Base-by-base conservation (phyloP, 805 yeast species). In the Lachancea kluyveri region DNA sequence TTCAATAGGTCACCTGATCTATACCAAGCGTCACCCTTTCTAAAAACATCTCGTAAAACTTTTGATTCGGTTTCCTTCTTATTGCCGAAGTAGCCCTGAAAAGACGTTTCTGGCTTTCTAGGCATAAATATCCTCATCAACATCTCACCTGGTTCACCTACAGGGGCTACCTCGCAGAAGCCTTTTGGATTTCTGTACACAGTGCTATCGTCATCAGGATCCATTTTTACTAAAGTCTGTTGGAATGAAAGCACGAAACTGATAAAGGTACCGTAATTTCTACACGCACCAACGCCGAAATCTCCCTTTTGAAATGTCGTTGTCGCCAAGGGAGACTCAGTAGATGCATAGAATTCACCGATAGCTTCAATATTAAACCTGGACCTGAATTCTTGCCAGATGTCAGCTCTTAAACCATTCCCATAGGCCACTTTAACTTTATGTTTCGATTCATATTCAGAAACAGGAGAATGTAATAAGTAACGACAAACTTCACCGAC, bases 401-500 rank as follows among this genome's bases (percentile, higher is more conserved):
- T 81, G 51, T 90, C 96, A 7, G 77, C 74, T 46, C 96, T 73
- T 43, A 88, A 64, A 0, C 97, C 97, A 57, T 90, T 88, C 25
- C 97, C 97, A 54, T 77, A 77, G 0, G 96, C 96, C 25, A 78
- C 73, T 24, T 61, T 59, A 8, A 83, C 77, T 4, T 52, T 40
- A 54, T 85, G 95, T 25, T 53, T 53, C 25, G 60, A 54, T 51
- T 85, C 94, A 50, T 72, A 79, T 8, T 83, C 79, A 26, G 79
- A 78, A 6, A 61, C 62, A 28, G 79, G 73, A 1, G 86, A 62
- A 44, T 79, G 76, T 41, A 83, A 59, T 37, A 88, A 66, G 50
- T 87, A 90, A 29, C 97, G 72, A 57, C 96, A 85, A 19, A 86
- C 87, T 58, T 88, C 97, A 11, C 97, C 97, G 11, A 88, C 97